Conservation (phyloP, 2,329 filamentous ascomycete species). For the Stachybotrys chlorohalonatus region DNA sequence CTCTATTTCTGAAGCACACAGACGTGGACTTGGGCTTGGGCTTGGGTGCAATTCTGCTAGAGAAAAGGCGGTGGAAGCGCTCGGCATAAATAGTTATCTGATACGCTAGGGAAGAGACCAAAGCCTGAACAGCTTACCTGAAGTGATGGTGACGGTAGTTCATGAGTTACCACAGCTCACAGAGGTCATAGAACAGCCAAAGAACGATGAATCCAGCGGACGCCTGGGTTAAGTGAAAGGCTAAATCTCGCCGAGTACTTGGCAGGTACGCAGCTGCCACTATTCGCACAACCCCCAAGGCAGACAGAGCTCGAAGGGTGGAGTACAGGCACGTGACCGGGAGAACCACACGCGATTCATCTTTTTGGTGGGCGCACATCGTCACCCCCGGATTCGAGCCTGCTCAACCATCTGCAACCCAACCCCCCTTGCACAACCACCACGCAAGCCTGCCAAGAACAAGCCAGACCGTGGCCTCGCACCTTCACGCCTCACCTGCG, state of each 20-base stretch:
- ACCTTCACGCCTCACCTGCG: not conserved
- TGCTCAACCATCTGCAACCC: conserved; percentile 12
- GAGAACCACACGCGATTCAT: conserved; percentile 7
- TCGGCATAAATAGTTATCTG: too few relatives aligned
- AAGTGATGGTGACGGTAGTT: too few relatives aligned
- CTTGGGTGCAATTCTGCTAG: too few relatives aligned
- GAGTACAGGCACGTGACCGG: conserved; percentile 23
- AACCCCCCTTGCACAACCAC: conserved; percentile 9
- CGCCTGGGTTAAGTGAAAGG: too few relatives aligned
- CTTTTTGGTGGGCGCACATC: conserved; percentile 15
- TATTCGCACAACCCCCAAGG: not conserved
- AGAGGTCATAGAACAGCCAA: too few relatives aligned
- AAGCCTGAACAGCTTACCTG: too few relatives aligned
- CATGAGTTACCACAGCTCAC: too few relatives aligned
- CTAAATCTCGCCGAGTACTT: not conserved
- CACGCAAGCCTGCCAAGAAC: conserved; percentile 1
- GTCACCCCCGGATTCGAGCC: conserved; percentile 18
- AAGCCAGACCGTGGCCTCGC: conserved; percentile 4
- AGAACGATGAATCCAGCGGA: too few relatives aligned
- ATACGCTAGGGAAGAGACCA: too few relatives aligned
- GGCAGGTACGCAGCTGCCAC: not conserved
- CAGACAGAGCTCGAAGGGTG: not conserved
- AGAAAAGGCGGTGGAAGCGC: too few relatives aligned
- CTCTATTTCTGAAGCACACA: not conserved
- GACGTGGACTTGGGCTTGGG: not conserved